Evolutionary conservation across 108 stramenopile genomes (phyloP).

Genomic region (Nannochloropsis salina): DNA sequence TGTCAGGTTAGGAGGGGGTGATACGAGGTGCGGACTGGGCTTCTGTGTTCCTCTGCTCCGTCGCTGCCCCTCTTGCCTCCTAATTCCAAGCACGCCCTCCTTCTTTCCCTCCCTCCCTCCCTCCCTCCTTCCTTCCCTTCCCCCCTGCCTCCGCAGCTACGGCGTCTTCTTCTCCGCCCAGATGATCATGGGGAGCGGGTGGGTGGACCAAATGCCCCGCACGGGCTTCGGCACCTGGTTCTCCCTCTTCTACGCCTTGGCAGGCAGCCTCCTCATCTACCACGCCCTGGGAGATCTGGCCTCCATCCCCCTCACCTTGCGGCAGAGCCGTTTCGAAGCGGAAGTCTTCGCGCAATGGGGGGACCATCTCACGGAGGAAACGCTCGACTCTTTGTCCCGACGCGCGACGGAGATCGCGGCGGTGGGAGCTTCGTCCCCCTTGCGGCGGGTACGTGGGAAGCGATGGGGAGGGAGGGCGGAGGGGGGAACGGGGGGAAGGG

Average conservation of each 20-base stretch:
- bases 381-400: not conserved
- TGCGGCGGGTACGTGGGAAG: not conserved
- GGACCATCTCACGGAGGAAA: not conserved
- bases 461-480: not conserved
- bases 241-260: not conserved
- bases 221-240: not conserved
- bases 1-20: too few relatives aligned
- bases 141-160: not conserved
- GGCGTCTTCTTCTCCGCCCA: not conserved
- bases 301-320: not conserved
- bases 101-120: not conserved
- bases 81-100: too few relatives aligned
- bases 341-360: conserved; percentile 1
- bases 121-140: not conserved
- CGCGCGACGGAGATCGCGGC: not conserved
- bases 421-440: not conserved
- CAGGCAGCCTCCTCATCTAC: not conserved
- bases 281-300: not conserved
- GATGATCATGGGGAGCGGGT: conserved; percentile 9
- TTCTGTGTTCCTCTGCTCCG: too few relatives aligned
- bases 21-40: too few relatives aligned
- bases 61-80: too few relatives aligned
- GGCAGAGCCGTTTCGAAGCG: not conserved
- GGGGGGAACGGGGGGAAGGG: not conserved
- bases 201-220: not conserved